These are phyloP conservation scores for Wickerhamomyces bisporus DNA, from an alignment of 805 yeast species.

Conservation along the genomic window DNA sequence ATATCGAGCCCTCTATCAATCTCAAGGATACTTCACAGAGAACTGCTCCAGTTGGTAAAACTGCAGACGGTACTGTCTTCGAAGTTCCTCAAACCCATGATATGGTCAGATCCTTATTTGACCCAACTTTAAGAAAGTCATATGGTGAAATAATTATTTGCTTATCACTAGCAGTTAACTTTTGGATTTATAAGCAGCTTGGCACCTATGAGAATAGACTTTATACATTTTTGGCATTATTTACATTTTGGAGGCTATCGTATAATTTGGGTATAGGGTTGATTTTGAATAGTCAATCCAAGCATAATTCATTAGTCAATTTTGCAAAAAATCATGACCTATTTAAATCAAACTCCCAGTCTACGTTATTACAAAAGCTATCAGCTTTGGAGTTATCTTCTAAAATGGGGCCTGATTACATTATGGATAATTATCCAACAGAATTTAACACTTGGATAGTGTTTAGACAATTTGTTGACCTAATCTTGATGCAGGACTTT, in stretches of 20 bases:
- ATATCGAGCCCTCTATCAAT: neutral
- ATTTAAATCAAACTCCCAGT: conserved; percentile 33
- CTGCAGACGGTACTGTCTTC: conserved; percentile 27
- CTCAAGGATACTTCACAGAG: no score
- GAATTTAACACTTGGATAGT: conserved; percentile 83
- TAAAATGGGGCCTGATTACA: conserved; percentile 35
- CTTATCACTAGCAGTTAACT: conserved; percentile 32
- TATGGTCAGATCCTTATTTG: conserved; percentile 77
- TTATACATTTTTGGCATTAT: conserved; percentile 43
- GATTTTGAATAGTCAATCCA: conserved; percentile 61
- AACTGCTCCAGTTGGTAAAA: conserved; percentile 14
- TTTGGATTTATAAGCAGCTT: conserved; percentile 27
- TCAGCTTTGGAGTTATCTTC: conserved; percentile 40
- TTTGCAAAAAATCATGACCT: conserved; percentile 43
- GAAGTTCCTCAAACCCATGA: conserved; percentile 58
- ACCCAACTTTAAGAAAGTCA: conserved; percentile 69
- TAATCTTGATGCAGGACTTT: conserved; percentile 81
- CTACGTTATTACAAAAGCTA: conserved; percentile 34
- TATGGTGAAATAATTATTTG: conserved; percentile 59
- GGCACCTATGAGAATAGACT: conserved; percentile 16
- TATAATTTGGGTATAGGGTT: conserved; percentile 81
- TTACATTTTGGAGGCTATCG: conserved; percentile 67
- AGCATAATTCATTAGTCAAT: conserved; percentile 45
- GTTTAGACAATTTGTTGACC: conserved; percentile 73
- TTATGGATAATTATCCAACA: conserved; percentile 45